These are phyloP conservation scores for Daedaleopsis sinensis DNA, from an alignment of 768 basidiomycete genomes.

Conservation along the genomic window DNA sequence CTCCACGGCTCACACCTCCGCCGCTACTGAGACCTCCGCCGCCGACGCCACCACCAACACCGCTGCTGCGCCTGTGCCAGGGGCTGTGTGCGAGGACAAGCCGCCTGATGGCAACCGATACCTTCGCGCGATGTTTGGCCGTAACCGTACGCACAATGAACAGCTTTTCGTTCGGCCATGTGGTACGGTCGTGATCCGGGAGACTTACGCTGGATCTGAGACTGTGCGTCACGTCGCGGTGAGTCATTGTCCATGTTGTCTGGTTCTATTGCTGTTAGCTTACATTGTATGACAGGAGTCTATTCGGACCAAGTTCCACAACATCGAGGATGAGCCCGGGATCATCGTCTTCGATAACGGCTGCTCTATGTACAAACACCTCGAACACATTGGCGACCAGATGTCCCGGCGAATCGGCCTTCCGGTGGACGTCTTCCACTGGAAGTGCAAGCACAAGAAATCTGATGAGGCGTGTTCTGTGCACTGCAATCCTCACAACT, in stretches of 20 bases:
- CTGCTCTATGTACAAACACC: slow-evolving; percentile 29
- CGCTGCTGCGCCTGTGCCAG: neutral
- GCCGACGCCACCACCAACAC: too few relatives aligned
- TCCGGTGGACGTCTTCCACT: slow-evolving; percentile 42
- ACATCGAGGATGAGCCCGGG: too few relatives aligned
- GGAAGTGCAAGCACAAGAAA: slow-evolving; percentile 38
- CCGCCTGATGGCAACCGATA: too few relatives aligned
- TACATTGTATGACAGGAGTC: too few relatives aligned
- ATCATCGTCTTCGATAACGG: neutral
- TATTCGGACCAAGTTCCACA: too few relatives aligned
- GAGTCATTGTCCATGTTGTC: too few relatives aligned
- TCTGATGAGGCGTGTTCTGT: slow-evolving; percentile 28
- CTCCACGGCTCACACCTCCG: too few relatives aligned
- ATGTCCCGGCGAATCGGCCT: too few relatives aligned
- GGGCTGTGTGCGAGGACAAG: too few relatives aligned
- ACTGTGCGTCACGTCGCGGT: slow-evolving; percentile 18
- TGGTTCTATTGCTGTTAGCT: too few relatives aligned
- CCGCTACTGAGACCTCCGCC: too few relatives aligned
- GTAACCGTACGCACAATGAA: slow-evolving; percentile 32
- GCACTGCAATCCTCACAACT: slow-evolving; percentile 34
- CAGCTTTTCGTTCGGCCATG: slow-evolving; percentile 29
- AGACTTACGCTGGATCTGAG: slow-evolving; percentile 30
- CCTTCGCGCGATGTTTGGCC: slow-evolving; percentile 18
- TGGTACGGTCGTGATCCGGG: slow-evolving; percentile 22
- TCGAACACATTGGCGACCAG: too few relatives aligned